These are phyloP conservation scores for Oleoguttula mirabilis DNA, from an alignment of 495 filamentous ascomycete species.

Conservation along the genomic window DNA sequence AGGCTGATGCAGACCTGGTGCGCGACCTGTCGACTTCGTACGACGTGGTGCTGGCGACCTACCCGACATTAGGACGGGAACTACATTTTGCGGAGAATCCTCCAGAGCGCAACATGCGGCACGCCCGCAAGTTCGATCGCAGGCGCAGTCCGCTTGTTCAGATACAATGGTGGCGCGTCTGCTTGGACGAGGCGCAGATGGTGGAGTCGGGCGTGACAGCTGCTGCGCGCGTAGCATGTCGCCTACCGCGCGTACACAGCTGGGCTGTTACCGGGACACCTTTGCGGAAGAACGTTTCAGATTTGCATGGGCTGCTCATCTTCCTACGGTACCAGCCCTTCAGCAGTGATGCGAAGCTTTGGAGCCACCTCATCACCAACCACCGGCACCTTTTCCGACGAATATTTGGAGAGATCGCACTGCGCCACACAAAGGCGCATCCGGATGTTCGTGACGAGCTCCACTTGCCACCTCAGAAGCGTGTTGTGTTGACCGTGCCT, in stretches of 20 bases:
- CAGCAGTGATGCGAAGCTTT: constrained; percentile 46
- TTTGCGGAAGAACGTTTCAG: constrained; percentile 62
- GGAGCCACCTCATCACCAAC: constrained; percentile 49
- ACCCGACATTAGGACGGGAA: constrained; percentile 62
- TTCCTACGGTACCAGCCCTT: constrained; percentile 76
- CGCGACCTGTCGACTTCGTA: constrained; percentile 38
- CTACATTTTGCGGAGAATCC: constrained; percentile 58
- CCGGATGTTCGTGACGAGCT: constrained; percentile 59
- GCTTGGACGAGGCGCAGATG: constrained; percentile 93
- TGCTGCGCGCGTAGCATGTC: constrained; percentile 64
- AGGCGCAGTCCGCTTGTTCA: constrained; percentile 62
- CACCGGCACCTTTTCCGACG: constrained; percentile 49
- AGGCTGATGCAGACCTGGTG: constrained; percentile 34
- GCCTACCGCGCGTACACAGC: constrained; percentile 71
- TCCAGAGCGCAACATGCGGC: constrained; percentile 54
- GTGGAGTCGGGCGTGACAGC: constrained; percentile 76
- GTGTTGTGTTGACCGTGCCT: constrained; percentile 76
- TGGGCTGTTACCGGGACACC: constrained; percentile 95
- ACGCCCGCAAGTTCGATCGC: constrained; percentile 52
- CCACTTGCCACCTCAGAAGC: constrained; percentile 59
- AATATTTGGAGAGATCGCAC: constrained; percentile 55
- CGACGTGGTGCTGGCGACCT: constrained; percentile 82
- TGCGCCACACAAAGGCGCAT: constrained; percentile 75
- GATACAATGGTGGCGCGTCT: constrained; percentile 84
- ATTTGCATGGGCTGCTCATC: constrained; percentile 54